A percentile compares a stretch with the other conserved stretches of the same genome.
Conservation (phyloP, 768 basidiomycete species). For the Mycena metata region DNA sequence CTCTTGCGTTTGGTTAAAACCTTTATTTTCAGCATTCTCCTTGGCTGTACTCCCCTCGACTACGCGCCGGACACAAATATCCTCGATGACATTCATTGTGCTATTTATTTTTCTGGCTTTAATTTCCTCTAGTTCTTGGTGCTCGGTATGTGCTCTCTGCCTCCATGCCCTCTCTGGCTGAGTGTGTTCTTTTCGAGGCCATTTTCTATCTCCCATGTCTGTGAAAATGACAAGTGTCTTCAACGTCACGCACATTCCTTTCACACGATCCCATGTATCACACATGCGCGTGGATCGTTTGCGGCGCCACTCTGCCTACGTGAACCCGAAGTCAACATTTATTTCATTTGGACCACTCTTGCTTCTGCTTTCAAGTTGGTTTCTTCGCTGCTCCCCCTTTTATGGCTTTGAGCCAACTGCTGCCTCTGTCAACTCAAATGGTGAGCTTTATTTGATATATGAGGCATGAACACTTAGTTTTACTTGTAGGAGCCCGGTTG, state of each 20-base stretch:
- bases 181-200: not conserved
- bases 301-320: not conserved
- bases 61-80: not conserved
- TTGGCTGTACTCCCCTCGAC: not conserved
- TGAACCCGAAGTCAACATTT: too few species aligned
- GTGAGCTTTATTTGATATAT: too few species aligned
- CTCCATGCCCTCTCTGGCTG: not conserved
- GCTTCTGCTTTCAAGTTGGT: too few species aligned
- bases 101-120: not conserved
- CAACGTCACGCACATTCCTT: not conserved
- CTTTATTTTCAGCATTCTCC: not conserved
- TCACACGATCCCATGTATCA: not conserved
- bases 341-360: too few species aligned
- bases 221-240: not conserved
- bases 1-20: not conserved
- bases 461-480: too few species aligned
- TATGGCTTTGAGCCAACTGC: too few species aligned
- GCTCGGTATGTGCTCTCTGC: not conserved
- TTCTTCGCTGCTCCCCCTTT: too few species aligned
- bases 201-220: not conserved
- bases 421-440: too few species aligned
- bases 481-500: too few species aligned
- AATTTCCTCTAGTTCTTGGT: not conserved
- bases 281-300: not conserved
- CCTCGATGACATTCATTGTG: not conserved